phyloP scores from a whole-genome alignment of 768 basidiomycete species.

The Serendipita sp. region DNA sequence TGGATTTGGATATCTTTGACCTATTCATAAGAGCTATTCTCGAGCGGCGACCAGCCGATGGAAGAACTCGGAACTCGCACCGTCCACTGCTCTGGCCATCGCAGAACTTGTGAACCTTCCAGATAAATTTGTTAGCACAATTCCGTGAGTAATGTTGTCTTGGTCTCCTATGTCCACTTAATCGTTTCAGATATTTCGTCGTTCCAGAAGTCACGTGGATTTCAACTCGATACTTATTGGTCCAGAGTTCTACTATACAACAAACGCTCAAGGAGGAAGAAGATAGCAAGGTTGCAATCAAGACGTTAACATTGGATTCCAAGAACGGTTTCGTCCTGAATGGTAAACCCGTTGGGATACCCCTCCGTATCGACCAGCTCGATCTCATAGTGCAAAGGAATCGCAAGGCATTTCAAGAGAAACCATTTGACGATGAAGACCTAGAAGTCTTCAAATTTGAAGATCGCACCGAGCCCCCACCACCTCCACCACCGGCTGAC shows the following conservation, averaged over 20 bases:
- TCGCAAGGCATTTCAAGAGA: slow-evolving; percentile 23
- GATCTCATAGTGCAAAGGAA: slow-evolving; percentile 30
- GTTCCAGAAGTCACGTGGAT: slow-evolving; percentile 54
- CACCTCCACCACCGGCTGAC: slow-evolving; percentile 18
- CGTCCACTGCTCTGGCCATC: slow-evolving; percentile 38
- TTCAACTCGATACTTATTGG: slow-evolving; percentile 44
- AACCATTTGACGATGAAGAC: slow-evolving; percentile 37
- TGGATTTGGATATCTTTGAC: slow-evolving; percentile 8
- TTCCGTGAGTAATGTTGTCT: not conserved
- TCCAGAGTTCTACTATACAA: slow-evolving; percentile 22
- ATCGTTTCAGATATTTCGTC: slow-evolving; percentile 29
- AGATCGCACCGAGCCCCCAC: not conserved
- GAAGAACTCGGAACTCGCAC: slow-evolving; percentile 34
- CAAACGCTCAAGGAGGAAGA: not conserved
- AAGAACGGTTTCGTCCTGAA: slow-evolving; percentile 27
- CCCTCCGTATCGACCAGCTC: slow-evolving; percentile 41
- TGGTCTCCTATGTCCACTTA: not conserved
- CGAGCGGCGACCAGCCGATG: slow-evolving; percentile 22
- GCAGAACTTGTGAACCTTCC: slow-evolving; percentile 54
- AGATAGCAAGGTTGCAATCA: not conserved
- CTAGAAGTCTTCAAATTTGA: slow-evolving; percentile 24
- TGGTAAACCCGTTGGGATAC: slow-evolving; percentile 28
- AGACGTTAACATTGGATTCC: slow-evolving; percentile 35
- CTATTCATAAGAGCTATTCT: not conserved
- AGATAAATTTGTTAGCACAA: slow-evolving; percentile 31